A percentile compares a stretch with the other conserved stretches of the same genome.
phyloP scores from a whole-genome alignment of 257 asterid genomes.

The Petunia axillaris region DNA sequence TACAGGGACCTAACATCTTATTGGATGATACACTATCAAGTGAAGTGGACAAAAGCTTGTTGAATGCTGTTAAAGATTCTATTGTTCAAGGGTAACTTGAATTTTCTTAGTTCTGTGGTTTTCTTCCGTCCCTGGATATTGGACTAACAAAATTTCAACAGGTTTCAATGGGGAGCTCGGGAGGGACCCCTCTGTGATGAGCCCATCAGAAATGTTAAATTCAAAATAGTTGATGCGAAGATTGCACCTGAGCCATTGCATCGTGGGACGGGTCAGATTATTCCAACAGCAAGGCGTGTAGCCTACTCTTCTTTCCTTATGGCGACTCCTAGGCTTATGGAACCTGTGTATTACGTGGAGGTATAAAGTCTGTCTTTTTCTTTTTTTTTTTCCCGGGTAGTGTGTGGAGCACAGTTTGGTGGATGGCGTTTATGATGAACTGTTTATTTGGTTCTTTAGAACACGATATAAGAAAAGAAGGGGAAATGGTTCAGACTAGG shows the following conservation, averaged over 20 bases:
- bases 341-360: constrained; percentile 93
- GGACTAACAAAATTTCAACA: constrained; percentile 42
- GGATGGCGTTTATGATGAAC: neutral
- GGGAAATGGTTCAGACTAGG: neutral
- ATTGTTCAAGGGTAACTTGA: constrained; percentile 88
- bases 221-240: constrained; percentile 94
- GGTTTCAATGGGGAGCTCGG: constrained; percentile 99
- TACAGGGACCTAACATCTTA: constrained; percentile 92
- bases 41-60: constrained; percentile 92
- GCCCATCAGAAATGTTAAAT: constrained; percentile 96
- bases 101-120: constrained; percentile 16
- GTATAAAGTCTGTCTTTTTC: constrained; percentile 35
- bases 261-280: constrained; percentile 98
- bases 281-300: constrained; percentile 98
- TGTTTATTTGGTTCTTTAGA: neutral
- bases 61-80: constrained; percentile 87
- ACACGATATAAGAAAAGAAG: neutral
- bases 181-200: constrained; percentile 99
- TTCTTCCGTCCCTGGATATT: constrained; percentile 18
- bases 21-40: constrained; percentile 92
- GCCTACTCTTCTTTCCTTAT: constrained; percentile 96
- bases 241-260: constrained; percentile 95
- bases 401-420: neutral
- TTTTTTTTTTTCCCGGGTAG: neutral
- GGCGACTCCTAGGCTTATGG: constrained; percentile 98